These are phyloP conservation scores for Letharia columbiana DNA, from an alignment of 495 filamentous ascomycete genomes.

Conservation along the genomic window DNA sequence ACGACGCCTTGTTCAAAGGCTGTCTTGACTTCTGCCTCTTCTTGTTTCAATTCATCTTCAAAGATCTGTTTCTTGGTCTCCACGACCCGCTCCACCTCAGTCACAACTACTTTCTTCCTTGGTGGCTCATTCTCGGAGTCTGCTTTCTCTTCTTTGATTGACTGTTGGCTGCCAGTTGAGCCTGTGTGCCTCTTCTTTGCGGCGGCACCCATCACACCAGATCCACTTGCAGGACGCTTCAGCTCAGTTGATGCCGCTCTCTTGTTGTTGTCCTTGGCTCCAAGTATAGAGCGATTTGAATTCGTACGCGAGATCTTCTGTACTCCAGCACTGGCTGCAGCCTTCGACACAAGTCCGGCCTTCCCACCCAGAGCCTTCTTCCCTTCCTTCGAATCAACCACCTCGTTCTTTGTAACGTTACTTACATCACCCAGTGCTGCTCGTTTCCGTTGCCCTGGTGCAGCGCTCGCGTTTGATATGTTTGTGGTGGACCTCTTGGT, in stretches of 20 bases:
- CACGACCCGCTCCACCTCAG: conserved; percentile 32
- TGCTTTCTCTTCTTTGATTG: conserved; percentile 53
- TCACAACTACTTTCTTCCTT: conserved; percentile 36
- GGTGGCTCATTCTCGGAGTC: conserved; percentile 50
- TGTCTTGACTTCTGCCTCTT: conserved; percentile 31
- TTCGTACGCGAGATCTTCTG: conserved; percentile 66
- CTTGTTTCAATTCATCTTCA: conserved; percentile 23
- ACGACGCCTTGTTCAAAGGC: conserved; percentile 43
- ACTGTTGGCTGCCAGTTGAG: conserved; percentile 41
- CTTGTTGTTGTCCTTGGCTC: conserved; percentile 57
- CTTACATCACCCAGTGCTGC: conserved; percentile 86
- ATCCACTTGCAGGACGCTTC: conserved; percentile 65
- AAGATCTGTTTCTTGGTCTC: conserved; percentile 28
- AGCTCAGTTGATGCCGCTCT: conserved; percentile 46
- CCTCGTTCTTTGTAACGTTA: conserved; percentile 78
- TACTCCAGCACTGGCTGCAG: conserved; percentile 61
- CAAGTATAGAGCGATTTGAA: conserved; percentile 53
- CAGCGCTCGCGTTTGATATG: conserved; percentile 37
- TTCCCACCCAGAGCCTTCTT: conserved; percentile 62
- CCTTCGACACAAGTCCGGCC: conserved; percentile 64
- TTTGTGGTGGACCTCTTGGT: conserved; percentile 62
- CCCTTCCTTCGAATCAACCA: conserved; percentile 46
- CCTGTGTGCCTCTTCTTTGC: conserved; percentile 55
- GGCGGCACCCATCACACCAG: conserved; percentile 50
- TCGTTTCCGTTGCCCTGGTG: conserved; percentile 51